Percentiles rank a stretch among this genome's conserved stretches.
Conservation (phyloP, 345 rosid species). For the Acer campestre region DNA sequence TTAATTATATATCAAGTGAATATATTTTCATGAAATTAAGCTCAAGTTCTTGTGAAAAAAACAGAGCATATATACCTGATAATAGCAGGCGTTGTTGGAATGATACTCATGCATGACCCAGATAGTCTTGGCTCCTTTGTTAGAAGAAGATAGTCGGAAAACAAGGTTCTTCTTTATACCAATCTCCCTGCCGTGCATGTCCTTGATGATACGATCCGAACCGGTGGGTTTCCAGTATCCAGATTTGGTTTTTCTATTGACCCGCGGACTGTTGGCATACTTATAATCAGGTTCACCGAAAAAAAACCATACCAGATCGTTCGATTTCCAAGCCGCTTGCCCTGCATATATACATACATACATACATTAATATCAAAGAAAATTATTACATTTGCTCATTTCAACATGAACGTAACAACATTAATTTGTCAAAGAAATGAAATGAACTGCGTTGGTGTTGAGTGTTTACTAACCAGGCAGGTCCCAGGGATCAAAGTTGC, state of each 20-base stretch:
- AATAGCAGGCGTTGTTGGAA: neutral
- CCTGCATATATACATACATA: neutral
- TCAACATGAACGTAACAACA: neutral
- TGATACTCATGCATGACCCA: conserved; percentile 21
- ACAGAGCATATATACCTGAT: neutral
- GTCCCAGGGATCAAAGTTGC: conserved; percentile 25
- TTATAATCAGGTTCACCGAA: conserved; percentile 24
- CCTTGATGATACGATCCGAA: conserved; percentile 28
- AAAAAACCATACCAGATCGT: conserved; percentile 44
- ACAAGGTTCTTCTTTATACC: conserved; percentile 51
- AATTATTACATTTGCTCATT: neutral
- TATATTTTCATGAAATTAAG: no score
- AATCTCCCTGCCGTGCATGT: conserved; percentile 20
- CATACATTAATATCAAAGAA: neutral
- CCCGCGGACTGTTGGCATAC: conserved; percentile 16
- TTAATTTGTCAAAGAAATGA: neutral
- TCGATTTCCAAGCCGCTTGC: neutral
- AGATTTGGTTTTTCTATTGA: conserved; percentile 29
- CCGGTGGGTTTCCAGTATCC: conserved; percentile 57
- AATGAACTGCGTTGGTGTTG: neutral
- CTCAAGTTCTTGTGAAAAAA: neutral
- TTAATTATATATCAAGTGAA: neutral
- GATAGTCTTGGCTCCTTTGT: neutral
- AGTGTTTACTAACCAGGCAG: conserved; percentile 36
- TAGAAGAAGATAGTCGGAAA: conserved; percentile 1